These are phyloP conservation scores for Zygnema circumcarinatum DNA, from an alignment of 139 green algal species.

Conservation along the genomic window DNA sequence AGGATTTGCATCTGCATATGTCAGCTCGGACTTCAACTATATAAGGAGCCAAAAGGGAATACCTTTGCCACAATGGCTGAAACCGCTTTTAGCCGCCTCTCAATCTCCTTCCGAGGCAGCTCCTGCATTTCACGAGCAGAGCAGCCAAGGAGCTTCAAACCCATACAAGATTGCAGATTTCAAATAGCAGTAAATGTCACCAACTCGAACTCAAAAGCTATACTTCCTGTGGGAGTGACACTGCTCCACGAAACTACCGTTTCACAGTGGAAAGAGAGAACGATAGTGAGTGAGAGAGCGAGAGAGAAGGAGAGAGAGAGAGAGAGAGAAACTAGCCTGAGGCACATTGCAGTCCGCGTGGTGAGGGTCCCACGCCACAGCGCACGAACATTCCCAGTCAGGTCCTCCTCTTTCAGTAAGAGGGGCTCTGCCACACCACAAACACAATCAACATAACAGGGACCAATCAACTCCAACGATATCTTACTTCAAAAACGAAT, in stretches of 20 bases:
- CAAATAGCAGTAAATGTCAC: too few species aligned
- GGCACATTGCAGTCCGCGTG: constrained; percentile 36
- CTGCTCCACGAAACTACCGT: too few species aligned
- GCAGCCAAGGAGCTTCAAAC: too few species aligned
- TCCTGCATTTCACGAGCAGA: not conserved
- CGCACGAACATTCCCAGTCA: constrained; percentile 31
- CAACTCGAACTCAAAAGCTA: too few species aligned
- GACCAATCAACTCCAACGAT: too few species aligned
- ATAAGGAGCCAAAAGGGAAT: too few species aligned
- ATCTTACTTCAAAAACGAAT: too few species aligned
- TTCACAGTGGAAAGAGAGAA: constrained; percentile 10
- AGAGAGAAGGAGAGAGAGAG: constrained; percentile 31
- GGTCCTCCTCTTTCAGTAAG: not conserved
- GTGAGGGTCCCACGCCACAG: constrained; percentile 6
- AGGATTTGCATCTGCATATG: too few species aligned
- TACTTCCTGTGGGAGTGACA: too few species aligned
- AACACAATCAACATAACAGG: not conserved
- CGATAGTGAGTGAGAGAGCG: constrained; percentile 33
- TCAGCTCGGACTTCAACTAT: too few species aligned
- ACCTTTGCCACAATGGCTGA: constrained; percentile 11
- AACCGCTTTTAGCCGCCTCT: constrained; percentile 8
- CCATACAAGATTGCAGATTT: too few species aligned
- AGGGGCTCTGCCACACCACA: not conserved
- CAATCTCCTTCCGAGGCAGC: constrained; percentile 20
- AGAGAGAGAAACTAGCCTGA: constrained; percentile 1